Conservation (phyloP, 2,329 filamentous ascomycete genomes). For the Penicillium sumatraense region DNA sequence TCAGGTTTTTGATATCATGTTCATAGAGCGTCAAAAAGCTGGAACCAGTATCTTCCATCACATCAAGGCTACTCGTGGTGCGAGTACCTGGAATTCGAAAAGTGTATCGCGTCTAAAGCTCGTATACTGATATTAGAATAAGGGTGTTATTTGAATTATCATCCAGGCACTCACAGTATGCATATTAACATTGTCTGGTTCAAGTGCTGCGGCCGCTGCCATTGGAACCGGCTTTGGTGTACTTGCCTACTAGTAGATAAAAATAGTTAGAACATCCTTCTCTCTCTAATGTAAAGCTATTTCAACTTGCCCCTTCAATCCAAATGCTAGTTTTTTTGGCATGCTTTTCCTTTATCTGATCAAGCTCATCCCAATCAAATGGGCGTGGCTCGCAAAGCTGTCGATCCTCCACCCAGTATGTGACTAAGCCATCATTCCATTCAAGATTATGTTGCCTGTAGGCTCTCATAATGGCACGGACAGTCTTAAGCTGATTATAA, state of each 20-base stretch:
- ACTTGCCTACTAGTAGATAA: neutral
- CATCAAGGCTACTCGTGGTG: neutral
- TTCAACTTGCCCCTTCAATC: neutral
- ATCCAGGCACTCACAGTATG: neutral
- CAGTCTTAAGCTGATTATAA: constrained; percentile 7
- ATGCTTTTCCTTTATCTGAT: neutral
- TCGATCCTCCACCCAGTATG: constrained; percentile 7
- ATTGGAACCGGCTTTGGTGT: neutral
- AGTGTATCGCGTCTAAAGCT: neutral
- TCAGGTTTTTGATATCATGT: neutral
- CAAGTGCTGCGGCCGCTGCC: neutral
- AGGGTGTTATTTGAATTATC: neutral
- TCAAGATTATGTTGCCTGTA: neutral
- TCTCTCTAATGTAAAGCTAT: neutral
- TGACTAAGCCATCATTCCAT: neutral
- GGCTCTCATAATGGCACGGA: constrained; percentile 4
- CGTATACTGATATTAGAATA: neutral
- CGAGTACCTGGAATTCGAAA: neutral
- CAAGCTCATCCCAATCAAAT: constrained; percentile 7
- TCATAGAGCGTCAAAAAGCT: neutral
- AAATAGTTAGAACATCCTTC: neutral
- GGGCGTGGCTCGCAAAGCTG: constrained; percentile 4
- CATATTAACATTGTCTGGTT: neutral
- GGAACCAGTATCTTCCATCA: neutral
- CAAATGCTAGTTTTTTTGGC: neutral